These are phyloP conservation scores for Podila epicladia DNA, from an alignment of 192 early-diverging fungal species.

Conservation along the genomic window DNA sequence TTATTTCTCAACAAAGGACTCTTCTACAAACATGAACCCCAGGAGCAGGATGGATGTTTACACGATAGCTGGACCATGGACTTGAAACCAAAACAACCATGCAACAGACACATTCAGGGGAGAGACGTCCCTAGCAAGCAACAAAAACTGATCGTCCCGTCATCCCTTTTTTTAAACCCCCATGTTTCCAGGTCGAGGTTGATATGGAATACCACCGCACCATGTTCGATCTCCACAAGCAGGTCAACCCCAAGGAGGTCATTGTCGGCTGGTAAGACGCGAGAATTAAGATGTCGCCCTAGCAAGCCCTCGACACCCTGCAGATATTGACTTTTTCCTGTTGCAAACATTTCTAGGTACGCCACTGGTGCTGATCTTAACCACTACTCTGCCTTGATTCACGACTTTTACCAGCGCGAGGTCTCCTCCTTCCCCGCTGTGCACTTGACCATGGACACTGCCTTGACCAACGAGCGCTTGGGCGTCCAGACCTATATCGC, in stretches of 20 bases:
- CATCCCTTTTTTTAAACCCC: background rate
- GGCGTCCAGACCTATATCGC: conserved; percentile 82
- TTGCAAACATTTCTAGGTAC: conserved; percentile 56
- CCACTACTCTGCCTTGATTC: conserved; percentile 76
- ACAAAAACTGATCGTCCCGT: too few species aligned
- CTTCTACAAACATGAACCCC: too few species aligned
- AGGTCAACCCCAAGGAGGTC: conserved; percentile 88
- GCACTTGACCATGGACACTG: conserved; percentile 90
- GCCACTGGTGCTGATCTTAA: conserved; percentile 74
- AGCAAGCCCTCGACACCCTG: too few species aligned
- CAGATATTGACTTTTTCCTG: too few species aligned
- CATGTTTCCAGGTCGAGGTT: conserved; percentile 70
- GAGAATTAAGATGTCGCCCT: too few species aligned
- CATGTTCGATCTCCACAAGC: conserved; percentile 90
- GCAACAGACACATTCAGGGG: too few species aligned
- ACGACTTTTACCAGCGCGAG: conserved; percentile 85
- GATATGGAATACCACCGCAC: conserved; percentile 90
- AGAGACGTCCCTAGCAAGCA: too few species aligned
- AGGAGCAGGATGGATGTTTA: too few species aligned
- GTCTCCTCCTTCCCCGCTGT: conserved; percentile 80
- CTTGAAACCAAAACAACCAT: too few species aligned
- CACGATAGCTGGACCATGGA: too few species aligned
- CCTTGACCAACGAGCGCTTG: conserved; percentile 73
- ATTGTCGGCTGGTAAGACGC: conserved; percentile 86
- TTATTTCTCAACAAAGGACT: too few species aligned